Evolutionary conservation across 2,329 filamentous ascomycete genomes (phyloP).

Genomic region (Alternaria ventricosa): DNA sequence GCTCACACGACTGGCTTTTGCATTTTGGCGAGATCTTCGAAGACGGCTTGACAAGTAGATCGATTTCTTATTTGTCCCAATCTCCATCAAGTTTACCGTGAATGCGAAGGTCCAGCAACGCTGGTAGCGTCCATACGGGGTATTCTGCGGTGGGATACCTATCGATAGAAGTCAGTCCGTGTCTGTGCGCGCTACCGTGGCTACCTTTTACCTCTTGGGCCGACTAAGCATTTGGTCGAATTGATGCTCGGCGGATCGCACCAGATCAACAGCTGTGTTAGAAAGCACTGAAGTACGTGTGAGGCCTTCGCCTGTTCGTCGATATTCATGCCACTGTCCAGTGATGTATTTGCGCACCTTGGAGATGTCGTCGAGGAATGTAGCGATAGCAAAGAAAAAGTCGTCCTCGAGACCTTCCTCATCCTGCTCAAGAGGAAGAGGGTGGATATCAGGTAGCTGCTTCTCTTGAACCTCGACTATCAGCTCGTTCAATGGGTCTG

Average conservation of each 20-base stretch:
- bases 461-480: neutral
- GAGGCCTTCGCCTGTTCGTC: neutral
- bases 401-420: neutral
- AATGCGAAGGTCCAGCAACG: too few species aligned
- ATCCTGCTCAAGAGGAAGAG: neutral
- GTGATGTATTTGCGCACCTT: too few species aligned
- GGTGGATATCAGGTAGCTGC: neutral
- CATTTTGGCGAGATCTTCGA: too few species aligned
- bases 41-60: too few species aligned
- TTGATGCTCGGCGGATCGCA: neutral
- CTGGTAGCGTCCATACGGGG: too few species aligned
- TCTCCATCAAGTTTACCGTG: too few species aligned
- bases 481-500: neutral
- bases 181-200: too few species aligned
- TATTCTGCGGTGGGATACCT: too few species aligned
- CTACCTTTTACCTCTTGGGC: neutral
- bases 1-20: too few species aligned
- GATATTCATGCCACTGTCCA: neutral
- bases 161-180: too few species aligned
- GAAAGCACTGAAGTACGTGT: neutral
- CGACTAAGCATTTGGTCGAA: neutral
- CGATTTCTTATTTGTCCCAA: too few species aligned
- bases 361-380: neutral
- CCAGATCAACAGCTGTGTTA: neutral
- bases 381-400: neutral